Conservation (phyloP, 257 asterid species). For the Jaltomata sinuosa region DNA sequence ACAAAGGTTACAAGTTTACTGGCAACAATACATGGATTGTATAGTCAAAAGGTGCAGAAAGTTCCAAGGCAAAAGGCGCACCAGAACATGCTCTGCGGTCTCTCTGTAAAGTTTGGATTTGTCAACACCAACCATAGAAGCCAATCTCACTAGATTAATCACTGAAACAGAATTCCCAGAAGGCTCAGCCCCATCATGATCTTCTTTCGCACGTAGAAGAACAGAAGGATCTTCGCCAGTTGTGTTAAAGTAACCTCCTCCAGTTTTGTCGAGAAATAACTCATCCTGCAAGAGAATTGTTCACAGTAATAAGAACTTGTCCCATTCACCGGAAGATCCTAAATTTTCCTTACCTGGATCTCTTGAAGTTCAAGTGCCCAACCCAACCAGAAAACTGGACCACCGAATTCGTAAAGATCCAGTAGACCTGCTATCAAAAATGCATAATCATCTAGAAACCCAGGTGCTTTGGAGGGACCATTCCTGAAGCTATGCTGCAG, state of each 20-base stretch:
- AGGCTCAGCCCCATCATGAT: conserved; percentile 96
- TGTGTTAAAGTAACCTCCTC: conserved; percentile 89
- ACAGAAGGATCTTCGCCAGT: conserved; percentile 85
- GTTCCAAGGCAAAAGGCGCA: conserved; percentile 6
- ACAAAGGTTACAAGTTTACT: neutral
- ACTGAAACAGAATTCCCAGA: conserved; percentile 86
- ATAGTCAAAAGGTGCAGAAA: neutral
- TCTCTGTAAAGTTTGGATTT: conserved; percentile 39
- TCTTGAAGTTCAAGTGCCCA: conserved; percentile 90
- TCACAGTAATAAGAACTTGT: neutral
- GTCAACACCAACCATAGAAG: conserved; percentile 46
- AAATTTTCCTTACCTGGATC: conserved; percentile 39
- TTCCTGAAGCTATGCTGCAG: conserved; percentile 88
- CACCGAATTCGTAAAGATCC: conserved; percentile 76
- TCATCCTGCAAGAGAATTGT: conserved; percentile 40
- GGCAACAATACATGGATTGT: neutral
- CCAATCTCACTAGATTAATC: conserved; percentile 66
- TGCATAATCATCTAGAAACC: conserved; percentile 83
- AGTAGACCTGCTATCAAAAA: conserved; percentile 67
- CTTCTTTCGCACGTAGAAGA: conserved; percentile 92
- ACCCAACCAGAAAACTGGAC: conserved; percentile 64
- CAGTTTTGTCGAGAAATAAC: conserved; percentile 75
- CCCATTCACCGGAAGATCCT: neutral
- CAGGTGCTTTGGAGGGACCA: conserved; percentile 91
- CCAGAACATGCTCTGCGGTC: conserved; percentile 70